phyloP scores from a whole-genome alignment of 768 basidiomycete species.

The Trametopsis cervina region DNA sequence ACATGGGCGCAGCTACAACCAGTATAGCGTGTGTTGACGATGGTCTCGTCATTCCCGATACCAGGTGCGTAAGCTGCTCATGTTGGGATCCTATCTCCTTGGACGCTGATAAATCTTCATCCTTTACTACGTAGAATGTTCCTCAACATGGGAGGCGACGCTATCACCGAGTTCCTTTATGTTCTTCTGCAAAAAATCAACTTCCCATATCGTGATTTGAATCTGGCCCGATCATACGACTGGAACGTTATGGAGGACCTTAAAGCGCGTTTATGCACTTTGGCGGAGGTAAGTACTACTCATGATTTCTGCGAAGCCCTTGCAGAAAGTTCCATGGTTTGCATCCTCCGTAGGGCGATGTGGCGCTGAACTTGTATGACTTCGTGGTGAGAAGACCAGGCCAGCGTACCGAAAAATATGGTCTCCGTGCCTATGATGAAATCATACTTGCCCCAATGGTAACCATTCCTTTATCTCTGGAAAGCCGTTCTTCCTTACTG shows the following conservation, averaged over 20 bases:
- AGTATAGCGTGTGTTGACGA: conserved; percentile 94
- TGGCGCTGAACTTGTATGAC: conserved; percentile 86
- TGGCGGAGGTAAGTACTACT: conserved; percentile 64
- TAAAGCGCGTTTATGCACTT: conserved; percentile 76
- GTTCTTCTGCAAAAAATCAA: conserved; percentile 71
- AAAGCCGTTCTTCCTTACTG: not conserved
- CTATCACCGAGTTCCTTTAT: conserved; percentile 86
- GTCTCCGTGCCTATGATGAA: conserved; percentile 89
- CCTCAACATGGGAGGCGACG: conserved; percentile 88
- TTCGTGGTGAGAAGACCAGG: conserved; percentile 79
- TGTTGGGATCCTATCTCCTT: not conserved
- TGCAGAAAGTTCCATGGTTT: too few species aligned
- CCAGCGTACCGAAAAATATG: conserved; percentile 78
- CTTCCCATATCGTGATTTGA: conserved; percentile 84
- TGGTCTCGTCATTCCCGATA: conserved; percentile 81
- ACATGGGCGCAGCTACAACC: conserved; percentile 82
- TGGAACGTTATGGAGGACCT: conserved; percentile 91
- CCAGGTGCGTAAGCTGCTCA: conserved; percentile 46
- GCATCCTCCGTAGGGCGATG: conserved; percentile 71
- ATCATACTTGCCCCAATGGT: conserved; percentile 94
- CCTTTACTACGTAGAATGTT: conserved; percentile 47
- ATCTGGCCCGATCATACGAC: conserved; percentile 73
- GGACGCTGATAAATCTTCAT: not conserved
- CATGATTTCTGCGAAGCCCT: too few species aligned
- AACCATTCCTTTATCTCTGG: conserved; percentile 16